Base-by-base conservation (phyloP, 2,329 filamentous ascomycete species). In the Scolecobasidium constrictum region DNA sequence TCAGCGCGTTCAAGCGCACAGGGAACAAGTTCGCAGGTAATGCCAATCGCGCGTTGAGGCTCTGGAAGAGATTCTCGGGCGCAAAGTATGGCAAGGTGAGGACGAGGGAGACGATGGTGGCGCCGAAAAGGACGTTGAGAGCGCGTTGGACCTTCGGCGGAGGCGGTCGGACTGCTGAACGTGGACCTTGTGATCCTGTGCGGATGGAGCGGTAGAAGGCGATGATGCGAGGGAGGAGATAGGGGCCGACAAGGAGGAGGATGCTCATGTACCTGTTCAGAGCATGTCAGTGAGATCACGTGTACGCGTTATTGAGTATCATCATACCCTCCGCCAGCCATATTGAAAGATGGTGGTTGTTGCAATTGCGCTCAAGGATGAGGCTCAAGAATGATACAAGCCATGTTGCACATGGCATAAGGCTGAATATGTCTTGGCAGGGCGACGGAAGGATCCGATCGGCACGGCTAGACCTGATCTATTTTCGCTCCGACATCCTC, bases 11-110 rank as follows among this genome's bases (percentile, higher is more conserved):
- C 7, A 96, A 72, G 13, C 90, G 83, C 46, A 74, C 77, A 62
- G 94, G 92, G 47, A 96, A 72, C 23, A 93, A 80, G 56, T 90
- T 84, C 34, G 77, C 81, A n/a, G 86, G 80, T 34, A 84, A 90
- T 54, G 87, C 83, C 15, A 96, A 77, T 23, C 88, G 84, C 40
- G 86, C 92, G 44, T 78, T 71, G 1, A 90, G 95, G 15, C 69
- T 61, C 21, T 62, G 56, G 69, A 96, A 94, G 60, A 96, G 68
- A 64, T 95, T 95, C 57, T 86, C 78, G 4, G 84, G 82, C 4
- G 75, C 68, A 55, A 86, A 79, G 46, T 65, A 49, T 1, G 86
- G 80, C 0, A 90, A 64, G 13, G 82, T 79, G 46, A 77, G 72
- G 46, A 79, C 53, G 40, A 84, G 60, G 50, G 70, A 73, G 45